phyloP scores from a whole-genome alignment of 2,329 filamentous ascomycete species.

The Paecilomyces formosus region DNA sequence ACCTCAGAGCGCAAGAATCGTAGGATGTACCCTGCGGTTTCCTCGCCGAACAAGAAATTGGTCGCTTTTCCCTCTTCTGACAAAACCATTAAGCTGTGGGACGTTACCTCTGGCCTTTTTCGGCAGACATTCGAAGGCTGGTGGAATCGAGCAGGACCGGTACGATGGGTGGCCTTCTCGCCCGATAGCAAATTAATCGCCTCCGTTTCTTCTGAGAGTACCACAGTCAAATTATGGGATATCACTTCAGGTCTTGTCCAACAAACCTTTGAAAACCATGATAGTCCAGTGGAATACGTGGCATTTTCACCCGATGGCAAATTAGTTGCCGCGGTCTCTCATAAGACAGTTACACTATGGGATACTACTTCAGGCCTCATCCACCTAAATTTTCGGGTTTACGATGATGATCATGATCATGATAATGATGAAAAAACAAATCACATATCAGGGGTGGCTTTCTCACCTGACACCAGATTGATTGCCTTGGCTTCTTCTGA shows the following conservation, averaged over 20 bases:
- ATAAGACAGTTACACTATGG: not conserved
- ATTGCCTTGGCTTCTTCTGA: constrained; percentile 19
- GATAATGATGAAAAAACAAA: constrained; percentile 3
- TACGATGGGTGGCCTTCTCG: not conserved
- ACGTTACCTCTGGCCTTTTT: not conserved
- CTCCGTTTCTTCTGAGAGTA: not conserved
- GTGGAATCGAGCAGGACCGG: not conserved
- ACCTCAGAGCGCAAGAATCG: not conserved
- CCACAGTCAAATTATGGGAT: not conserved
- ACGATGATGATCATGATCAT: constrained; percentile 4
- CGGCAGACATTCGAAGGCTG: not conserved
- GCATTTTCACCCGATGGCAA: too few relatives aligned
- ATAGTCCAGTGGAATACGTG: too few relatives aligned
- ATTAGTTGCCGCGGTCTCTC: too few relatives aligned
- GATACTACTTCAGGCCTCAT: not conserved
- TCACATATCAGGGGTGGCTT: constrained; percentile 9
- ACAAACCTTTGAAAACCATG: not conserved
- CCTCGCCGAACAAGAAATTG: not conserved
- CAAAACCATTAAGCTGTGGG: not conserved
- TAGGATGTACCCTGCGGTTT: not conserved
- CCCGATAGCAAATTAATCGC: not conserved
- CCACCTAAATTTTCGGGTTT: constrained; percentile 11
- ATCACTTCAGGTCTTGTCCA: not conserved
- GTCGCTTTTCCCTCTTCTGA: not conserved
- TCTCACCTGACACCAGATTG: constrained; percentile 16